A percentile compares a stretch with the other conserved stretches of the same genome.
Conservation (phyloP, 305 asterid genomes). For the Striga hermonthica region DNA sequence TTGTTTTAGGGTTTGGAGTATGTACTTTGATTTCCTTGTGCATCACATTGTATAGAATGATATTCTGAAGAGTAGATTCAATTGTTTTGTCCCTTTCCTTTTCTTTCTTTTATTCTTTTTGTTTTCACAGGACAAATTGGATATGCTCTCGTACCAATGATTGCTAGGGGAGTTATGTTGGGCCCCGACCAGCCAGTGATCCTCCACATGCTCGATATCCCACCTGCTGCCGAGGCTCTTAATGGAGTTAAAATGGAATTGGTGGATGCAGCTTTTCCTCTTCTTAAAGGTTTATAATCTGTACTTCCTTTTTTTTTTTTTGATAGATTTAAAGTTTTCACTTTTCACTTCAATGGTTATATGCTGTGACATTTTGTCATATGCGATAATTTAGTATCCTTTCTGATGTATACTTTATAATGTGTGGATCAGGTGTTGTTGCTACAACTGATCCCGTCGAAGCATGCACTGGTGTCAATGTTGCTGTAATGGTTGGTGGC, state of each 20-base stretch:
- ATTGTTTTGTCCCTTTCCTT: too few species aligned
- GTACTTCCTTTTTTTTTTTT: background rate
- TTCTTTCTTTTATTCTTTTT: slow-evolving; percentile 1
- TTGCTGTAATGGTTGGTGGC: slow-evolving; percentile 97
- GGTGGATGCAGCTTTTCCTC: slow-evolving; percentile 91
- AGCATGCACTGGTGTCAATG: slow-evolving; percentile 81
- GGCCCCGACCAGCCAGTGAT: slow-evolving; percentile 89
- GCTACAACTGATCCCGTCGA: slow-evolving; percentile 87
- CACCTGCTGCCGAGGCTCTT: slow-evolving; percentile 89
- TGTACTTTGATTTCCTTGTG: too few species aligned
- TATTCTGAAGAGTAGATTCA: slow-evolving; percentile 1
- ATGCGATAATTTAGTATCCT: background rate
- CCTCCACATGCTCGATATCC: slow-evolving; percentile 92
- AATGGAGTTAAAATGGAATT: slow-evolving; percentile 91
- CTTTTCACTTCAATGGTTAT: background rate
- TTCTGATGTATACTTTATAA: background rate
- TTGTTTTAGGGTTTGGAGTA: too few species aligned
- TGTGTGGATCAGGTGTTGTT: slow-evolving; percentile 60
- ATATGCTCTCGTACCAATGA: slow-evolving; percentile 83
- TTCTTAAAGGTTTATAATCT: slow-evolving; percentile 64
- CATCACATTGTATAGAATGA: background rate
- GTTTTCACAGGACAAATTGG: slow-evolving; percentile 67
- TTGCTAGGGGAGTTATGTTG: slow-evolving; percentile 92
- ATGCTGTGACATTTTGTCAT: slow-evolving; percentile 3
- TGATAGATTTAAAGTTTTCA: background rate